Conservation (phyloP, 306 rosid genomes). For the Quercus ilex region DNA sequence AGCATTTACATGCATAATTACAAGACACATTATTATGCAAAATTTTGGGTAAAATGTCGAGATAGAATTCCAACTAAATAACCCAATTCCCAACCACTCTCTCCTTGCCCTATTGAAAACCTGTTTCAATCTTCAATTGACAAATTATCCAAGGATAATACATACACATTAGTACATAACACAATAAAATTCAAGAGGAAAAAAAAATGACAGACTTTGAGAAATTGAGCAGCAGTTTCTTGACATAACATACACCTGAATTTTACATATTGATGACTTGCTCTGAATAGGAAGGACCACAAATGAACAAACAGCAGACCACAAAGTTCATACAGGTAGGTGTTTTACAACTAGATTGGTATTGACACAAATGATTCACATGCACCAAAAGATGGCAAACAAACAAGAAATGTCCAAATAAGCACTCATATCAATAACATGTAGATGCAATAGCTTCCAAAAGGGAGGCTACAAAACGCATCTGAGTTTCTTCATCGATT, state of each 20-base stretch:
- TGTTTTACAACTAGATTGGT: slow-evolving; percentile 31
- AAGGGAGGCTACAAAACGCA: slow-evolving; percentile 57
- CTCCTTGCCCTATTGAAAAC: no score
- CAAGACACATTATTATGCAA: no score
- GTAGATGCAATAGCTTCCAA: slow-evolving; percentile 74
- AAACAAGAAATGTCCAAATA: slow-evolving; percentile 2
- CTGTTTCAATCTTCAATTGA: no score
- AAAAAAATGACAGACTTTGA: not conserved
- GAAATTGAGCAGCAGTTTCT: not conserved
- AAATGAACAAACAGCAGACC: slow-evolving; percentile 4
- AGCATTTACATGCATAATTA: no score
- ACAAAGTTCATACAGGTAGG: not conserved
- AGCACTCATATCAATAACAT: slow-evolving; percentile 15
- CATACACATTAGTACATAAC: not conserved
- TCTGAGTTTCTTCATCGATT: slow-evolving; percentile 72
- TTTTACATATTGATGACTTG: slow-evolving; percentile 13
- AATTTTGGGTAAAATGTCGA: not conserved
- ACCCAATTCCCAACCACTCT: no score
- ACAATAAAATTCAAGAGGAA: not conserved
- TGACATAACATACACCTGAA: not conserved
- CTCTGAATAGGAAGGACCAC: not conserved
- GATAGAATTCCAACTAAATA: not conserved
- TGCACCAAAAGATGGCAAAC: slow-evolving; percentile 17
- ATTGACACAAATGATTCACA: slow-evolving; percentile 30
- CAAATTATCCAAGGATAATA: not conserved